Percentiles rank a stretch among this genome's conserved stretches.
phyloP scores from a whole-genome alignment of 345 rosid species.

The Passiflora organensis region DNA sequence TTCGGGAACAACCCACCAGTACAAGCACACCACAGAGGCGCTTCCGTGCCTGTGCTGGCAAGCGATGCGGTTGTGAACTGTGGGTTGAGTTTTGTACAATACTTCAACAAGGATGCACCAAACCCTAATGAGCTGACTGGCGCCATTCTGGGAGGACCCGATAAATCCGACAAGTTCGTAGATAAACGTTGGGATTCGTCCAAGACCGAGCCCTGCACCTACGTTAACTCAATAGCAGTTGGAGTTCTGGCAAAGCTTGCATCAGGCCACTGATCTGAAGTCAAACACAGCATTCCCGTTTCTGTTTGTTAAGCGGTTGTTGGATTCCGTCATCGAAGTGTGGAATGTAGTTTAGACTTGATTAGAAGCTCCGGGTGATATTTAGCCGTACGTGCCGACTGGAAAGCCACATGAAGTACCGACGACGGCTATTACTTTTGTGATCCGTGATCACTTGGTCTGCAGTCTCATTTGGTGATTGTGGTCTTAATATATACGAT shows the following conservation, averaged over 20 bases:
- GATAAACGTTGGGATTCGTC: constrained; percentile 60
- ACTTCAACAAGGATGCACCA: constrained; percentile 40
- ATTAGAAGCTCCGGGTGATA: too few species aligned
- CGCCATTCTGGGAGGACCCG: constrained; percentile 89
- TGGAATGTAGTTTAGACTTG: too few species aligned
- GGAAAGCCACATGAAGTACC: too few species aligned
- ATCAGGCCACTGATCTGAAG: background rate
- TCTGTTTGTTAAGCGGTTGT: too few species aligned
- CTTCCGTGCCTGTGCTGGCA: constrained; percentile 43
- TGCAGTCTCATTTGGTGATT: too few species aligned
- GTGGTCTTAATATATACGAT: too few species aligned
- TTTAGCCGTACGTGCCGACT: too few species aligned
- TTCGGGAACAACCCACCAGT: constrained; percentile 71
- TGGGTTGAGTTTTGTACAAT: constrained; percentile 59
- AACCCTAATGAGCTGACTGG: constrained; percentile 83
- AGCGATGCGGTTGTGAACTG: constrained; percentile 31
- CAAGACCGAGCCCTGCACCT: constrained; percentile 88
- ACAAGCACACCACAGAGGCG: constrained; percentile 86
- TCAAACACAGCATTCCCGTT: too few species aligned
- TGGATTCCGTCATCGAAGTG: too few species aligned
- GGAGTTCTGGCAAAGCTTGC: constrained; percentile 80
- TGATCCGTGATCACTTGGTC: too few species aligned
- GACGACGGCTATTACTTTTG: too few species aligned
- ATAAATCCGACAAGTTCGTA: constrained; percentile 50
- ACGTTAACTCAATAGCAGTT: constrained; percentile 62